A percentile compares a stretch with the other conserved stretches of the same genome.
Evolutionary conservation across 441 rosid genomes (phyloP).

Genomic region (Gossypium aridum): DNA sequence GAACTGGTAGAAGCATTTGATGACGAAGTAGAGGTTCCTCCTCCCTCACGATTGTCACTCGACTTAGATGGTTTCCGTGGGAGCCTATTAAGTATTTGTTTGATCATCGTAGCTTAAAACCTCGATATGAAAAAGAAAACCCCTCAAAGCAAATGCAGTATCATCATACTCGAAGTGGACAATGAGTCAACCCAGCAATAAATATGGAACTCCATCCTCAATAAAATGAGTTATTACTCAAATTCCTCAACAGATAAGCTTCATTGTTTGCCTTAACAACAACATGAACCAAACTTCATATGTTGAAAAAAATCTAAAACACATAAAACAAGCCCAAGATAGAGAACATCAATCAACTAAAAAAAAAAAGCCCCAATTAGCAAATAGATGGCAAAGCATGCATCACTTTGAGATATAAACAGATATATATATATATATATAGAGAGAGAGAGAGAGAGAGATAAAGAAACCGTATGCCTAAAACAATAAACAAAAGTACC

Average conservation of each 20-base stretch:
- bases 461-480: too few species aligned
- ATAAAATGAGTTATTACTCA: neutral
- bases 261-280: constrained; percentile 18
- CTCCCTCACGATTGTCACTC: constrained; percentile 46
- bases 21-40: constrained; percentile 39
- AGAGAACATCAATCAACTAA: constrained; percentile 7
- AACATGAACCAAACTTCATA: constrained; percentile 19
- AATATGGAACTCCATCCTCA: neutral
- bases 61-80: constrained; percentile 77
- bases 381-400: too few species aligned
- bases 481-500: too few species aligned
- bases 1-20: constrained; percentile 39
- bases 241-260: constrained; percentile 8
- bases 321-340: neutral
- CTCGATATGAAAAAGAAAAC: neutral
- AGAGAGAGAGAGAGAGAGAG: too few species aligned
- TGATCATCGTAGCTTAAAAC: constrained; percentile 46
- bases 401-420: too few species aligned
- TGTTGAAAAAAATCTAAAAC: neutral
- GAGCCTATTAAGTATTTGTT: constrained; percentile 78
- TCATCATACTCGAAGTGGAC: neutral
- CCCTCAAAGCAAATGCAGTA: constrained; percentile 13
- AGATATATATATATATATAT: too few species aligned
- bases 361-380: neutral
- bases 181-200: constrained; percentile 2